Evolutionary conservation across 371 early-diverging fungal species (phyloP), one percentile per base, ranked within the genome.

Genomic region (Lichtheimia ornata): DNA sequence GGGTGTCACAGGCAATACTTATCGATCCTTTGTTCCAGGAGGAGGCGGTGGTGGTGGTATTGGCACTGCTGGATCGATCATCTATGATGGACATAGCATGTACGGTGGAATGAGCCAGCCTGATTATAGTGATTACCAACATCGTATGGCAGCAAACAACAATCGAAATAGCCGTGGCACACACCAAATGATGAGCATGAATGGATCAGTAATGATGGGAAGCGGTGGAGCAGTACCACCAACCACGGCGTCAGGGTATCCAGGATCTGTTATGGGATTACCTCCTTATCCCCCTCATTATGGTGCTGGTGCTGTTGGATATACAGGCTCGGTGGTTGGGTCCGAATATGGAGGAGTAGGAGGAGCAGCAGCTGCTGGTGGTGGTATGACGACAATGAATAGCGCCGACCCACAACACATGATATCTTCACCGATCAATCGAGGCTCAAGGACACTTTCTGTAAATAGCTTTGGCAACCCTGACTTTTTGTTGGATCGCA

Each of bases 1-100:
- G 14, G 74, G 78, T 20, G 60, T 76, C 11, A 81, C 82, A 3
- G 69, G 72, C 7, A 69, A 78, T 22, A 76, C 68, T 5, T 77
- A 77, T 56, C 71, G 59, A 40, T 74, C 70, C 49, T 69, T 77
- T 49, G 67, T 66, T 28, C 65, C 75, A 0, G 68, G 70, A 28
- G 70, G 67, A 2, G 62, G 62, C 15, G 67, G 50, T 20, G 51
- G 43, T 25, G 28, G 17, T 27, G 64, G 60, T 54, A 53, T 56
- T 22, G 68, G 66, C 25, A 58, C 55, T 50, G 70, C 65, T 17
- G 74, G 65, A 35, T 73, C 73, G 1, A 67, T 62, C 28, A 66
- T 71, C 45, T 74, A 71, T 24, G 80, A 82, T 27, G 65, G 55
- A 22, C 68, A 79, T 28, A 76, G 77, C 35, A 73, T 76, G 56